Conservation (phyloP, 768 basidiomycete species). For the Cubamyces sp. region DNA sequence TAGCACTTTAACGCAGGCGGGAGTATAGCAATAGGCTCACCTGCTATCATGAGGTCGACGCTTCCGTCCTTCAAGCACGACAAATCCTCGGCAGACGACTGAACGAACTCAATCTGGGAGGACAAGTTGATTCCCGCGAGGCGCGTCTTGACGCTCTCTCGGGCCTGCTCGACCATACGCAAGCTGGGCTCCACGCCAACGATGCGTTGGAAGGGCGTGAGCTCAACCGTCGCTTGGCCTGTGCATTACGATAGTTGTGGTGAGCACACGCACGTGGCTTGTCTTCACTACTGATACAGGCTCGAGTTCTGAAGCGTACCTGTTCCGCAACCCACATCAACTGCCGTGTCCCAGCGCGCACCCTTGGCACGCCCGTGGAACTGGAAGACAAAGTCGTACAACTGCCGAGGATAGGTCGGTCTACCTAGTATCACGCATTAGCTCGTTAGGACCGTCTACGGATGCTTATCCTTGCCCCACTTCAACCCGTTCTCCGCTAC, state of each 20-base stretch:
- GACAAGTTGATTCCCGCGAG: conserved; percentile 18
- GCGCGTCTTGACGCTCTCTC: conserved; percentile 18
- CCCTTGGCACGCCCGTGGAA: conserved; percentile 50
- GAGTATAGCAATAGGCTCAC: conserved; percentile 39
- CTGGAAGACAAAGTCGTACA: conserved; percentile 65
- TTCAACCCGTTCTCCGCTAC: too few species aligned
- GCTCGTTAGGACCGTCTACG: not conserved
- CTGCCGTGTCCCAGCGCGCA: conserved; percentile 55
- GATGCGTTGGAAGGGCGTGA: conserved; percentile 60
- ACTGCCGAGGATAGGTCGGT: conserved; percentile 70
- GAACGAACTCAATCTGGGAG: conserved; percentile 39
- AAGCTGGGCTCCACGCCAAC: conserved; percentile 76
- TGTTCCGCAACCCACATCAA: conserved; percentile 87
- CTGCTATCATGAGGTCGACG: conserved; percentile 71
- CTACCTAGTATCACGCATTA: conserved; percentile 40
- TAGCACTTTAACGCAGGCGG: not conserved
- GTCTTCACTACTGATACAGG: too few species aligned
- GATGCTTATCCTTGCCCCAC: too few species aligned
- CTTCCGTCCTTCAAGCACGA: conserved; percentile 49
- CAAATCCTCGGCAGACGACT: conserved; percentile 59
- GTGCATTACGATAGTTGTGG: not conserved
- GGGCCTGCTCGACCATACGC: conserved; percentile 64
- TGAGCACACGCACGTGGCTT: not conserved
- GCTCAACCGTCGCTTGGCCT: conserved; percentile 73
- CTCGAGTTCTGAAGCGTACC: conserved; percentile 44